These are phyloP conservation scores for Dothistroma septosporum DNA, from an alignment of 2,329 filamentous ascomycete species.

Conservation along the genomic window DNA sequence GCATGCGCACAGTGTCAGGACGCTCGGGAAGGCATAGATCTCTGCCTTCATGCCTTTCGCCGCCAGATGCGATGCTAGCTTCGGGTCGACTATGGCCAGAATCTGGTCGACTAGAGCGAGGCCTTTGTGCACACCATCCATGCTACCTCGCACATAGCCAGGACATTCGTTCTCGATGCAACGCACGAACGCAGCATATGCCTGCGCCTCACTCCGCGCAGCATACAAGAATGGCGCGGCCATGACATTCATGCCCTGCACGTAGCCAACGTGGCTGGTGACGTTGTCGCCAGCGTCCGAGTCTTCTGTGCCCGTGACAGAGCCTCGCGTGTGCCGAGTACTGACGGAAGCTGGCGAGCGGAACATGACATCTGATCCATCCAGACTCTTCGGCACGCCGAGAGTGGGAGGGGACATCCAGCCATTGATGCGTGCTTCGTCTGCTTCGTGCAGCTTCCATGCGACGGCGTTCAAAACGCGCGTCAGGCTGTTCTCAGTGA, in stretches of 20 bases:
- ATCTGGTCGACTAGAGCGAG: slow-evolving; percentile 89
- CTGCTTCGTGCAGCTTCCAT: slow-evolving; percentile 84
- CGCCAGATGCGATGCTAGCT: slow-evolving; percentile 77
- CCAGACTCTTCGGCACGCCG: slow-evolving; percentile 47
- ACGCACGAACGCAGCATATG: slow-evolving; percentile 83
- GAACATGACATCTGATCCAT: slow-evolving; percentile 45
- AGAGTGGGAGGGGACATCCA: slow-evolving; percentile 49
- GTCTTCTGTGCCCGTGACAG: slow-evolving; percentile 57
- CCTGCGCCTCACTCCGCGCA: slow-evolving; percentile 88
- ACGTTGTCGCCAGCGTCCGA: slow-evolving; percentile 52
- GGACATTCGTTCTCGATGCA: slow-evolving; percentile 86
- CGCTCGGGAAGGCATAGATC: slow-evolving; percentile 93
- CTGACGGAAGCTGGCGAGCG: slow-evolving; percentile 33
- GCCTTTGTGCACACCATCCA: slow-evolving; percentile 95
- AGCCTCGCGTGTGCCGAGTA: slow-evolving; percentile 33
- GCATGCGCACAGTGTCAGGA: slow-evolving; percentile 90
- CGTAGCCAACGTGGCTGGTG: slow-evolving; percentile 75
- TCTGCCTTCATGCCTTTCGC: slow-evolving; percentile 85
- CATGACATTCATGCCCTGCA: slow-evolving; percentile 98
- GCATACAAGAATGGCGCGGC: slow-evolving; percentile 94
- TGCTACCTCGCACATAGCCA: slow-evolving; percentile 88
- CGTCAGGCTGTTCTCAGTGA: slow-evolving; percentile 92
- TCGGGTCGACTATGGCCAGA: slow-evolving; percentile 83
- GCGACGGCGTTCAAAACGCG: slow-evolving; percentile 91
- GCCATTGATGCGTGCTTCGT: slow-evolving; percentile 54